Evolutionary conservation across 140 eudicot genomes (phyloP).

Genomic region (Stevia rebaudiana): DNA sequence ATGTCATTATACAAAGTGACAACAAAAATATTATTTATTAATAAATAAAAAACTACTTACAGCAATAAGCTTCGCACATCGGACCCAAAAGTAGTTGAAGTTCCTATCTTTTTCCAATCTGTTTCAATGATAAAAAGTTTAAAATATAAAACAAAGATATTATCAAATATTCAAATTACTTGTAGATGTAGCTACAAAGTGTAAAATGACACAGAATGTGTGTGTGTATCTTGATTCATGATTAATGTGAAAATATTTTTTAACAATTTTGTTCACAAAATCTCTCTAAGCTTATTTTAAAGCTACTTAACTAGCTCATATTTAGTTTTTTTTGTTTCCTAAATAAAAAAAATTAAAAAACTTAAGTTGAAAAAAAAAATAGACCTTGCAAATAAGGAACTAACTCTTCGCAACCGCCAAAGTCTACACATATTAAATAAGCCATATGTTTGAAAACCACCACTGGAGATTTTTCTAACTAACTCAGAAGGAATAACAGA

Average conservation of each 20-base stretch:
- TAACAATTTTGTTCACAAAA: background rate
- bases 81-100: slow-evolving; percentile 91
- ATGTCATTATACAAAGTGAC: background rate
- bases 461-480: slow-evolving; percentile 41
- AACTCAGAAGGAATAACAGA: slow-evolving; percentile 84
- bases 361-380: background rate
- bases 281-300: background rate
- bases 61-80: slow-evolving; percentile 86
- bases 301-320: background rate
- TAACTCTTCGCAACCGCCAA: slow-evolving; percentile 93
- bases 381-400: slow-evolving; percentile 72
- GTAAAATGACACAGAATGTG: background rate
- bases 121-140: slow-evolving; percentile 19
- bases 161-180: background rate
- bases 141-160: background rate
- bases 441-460: slow-evolving; percentile 55
- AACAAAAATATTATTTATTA: background rate
- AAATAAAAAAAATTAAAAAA: background rate
- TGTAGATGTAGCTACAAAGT: background rate
- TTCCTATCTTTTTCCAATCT: slow-evolving; percentile 96
- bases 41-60: slow-evolving; percentile 40
- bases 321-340: background rate
- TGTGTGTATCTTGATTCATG: background rate
- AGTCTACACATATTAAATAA: slow-evolving; percentile 88
- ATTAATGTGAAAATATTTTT: background rate